Evolutionary conservation across 2,329 filamentous ascomycete species (phyloP).

Genomic region (Catunica adiposa): DNA sequence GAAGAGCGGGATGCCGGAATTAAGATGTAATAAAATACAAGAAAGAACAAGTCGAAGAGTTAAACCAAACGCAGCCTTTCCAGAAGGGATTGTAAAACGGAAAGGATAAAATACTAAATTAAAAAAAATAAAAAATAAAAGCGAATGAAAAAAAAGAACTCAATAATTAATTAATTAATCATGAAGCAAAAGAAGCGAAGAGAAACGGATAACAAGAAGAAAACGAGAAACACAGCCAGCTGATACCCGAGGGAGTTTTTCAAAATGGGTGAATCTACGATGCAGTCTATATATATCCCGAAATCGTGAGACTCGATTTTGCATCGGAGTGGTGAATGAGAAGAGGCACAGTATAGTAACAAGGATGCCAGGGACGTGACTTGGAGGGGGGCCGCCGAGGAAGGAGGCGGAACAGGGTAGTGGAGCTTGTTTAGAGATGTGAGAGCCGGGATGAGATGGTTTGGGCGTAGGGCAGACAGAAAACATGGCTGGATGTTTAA

Average conservation of each 20-base stretch:
- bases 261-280: not conserved
- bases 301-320: not conserved
- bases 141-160: not conserved
- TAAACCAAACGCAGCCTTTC: not conserved
- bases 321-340: not conserved
- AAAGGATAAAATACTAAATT: not conserved
- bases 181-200: not conserved
- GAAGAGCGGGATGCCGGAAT: not conserved
- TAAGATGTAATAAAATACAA: slow-evolving; percentile 3
- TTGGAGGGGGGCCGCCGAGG: not conserved
- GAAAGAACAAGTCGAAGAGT: not conserved
- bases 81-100: not conserved
- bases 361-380: not conserved
- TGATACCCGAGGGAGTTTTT: not conserved
- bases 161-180: not conserved
- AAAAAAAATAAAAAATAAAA: not conserved
- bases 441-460: not conserved
- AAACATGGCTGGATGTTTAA: not conserved
- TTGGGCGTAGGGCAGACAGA: too few relatives aligned
- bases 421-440: not conserved
- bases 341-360: not conserved
- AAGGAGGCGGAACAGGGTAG: not conserved
- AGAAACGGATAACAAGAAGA: not conserved
- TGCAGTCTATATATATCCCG: not conserved
- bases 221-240: not conserved